Evolutionary conservation across 2,329 filamentous ascomycete species (phyloP).

Genomic region (Aspergillus brasiliensis): DNA sequence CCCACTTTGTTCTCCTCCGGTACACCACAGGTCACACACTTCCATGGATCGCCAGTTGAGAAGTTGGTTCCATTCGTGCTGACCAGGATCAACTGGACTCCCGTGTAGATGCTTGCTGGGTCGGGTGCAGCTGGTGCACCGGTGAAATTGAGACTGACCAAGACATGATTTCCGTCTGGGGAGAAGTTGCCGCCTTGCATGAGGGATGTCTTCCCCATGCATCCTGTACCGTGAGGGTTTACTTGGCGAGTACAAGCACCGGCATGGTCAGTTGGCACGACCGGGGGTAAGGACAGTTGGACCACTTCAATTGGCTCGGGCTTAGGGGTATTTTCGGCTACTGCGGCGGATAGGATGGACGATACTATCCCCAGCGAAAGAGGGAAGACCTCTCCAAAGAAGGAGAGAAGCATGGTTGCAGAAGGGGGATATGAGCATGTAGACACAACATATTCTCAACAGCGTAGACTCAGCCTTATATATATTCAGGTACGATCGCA

Average conservation of each 20-base stretch:
- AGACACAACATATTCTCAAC: too few relatives aligned
- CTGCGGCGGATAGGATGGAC: too few relatives aligned
- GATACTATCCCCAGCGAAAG: too few relatives aligned
- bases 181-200: conserved; percentile 42
- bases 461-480: too few relatives aligned
- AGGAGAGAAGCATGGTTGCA: too few relatives aligned
- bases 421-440: too few relatives aligned
- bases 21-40: conserved; percentile 52
- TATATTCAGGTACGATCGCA: too few relatives aligned
- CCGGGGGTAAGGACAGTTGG: conserved; percentile 43
- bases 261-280: conserved; percentile 22
- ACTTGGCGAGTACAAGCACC: conserved; percentile 38
- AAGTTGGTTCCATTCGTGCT: conserved; percentile 47
- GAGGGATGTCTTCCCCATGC: conserved; percentile 29
- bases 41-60: conserved; percentile 50
- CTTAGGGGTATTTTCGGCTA: background rate
- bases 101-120: conserved; percentile 46
- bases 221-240: conserved; percentile 44
- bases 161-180: conserved; percentile 49
- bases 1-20: conserved; percentile 34
- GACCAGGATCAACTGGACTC: conserved; percentile 47
- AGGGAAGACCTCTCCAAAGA: too few relatives aligned
- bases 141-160: conserved; percentile 43
- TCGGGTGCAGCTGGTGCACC: conserved; percentile 47
- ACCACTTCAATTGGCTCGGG: conserved; percentile 40